Percentiles rank a stretch among this genome's conserved stretches.
phyloP scores from a whole-genome alignment of 768 basidiomycete genomes.

The Hortiboletus campestris region DNA sequence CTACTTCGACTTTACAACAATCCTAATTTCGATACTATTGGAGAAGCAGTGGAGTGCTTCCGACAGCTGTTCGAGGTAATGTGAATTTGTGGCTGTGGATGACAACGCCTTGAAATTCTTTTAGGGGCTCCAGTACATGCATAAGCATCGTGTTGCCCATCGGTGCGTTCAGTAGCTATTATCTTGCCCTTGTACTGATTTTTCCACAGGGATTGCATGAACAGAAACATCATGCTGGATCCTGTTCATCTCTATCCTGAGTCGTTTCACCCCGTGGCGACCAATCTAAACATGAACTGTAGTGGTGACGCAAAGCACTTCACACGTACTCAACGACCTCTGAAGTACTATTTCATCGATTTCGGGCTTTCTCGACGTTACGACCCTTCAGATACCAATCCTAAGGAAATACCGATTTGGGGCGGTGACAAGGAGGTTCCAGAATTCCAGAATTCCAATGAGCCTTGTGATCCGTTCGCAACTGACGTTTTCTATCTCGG shows the following conservation, averaged over 20 bases:
- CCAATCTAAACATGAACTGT: not conserved
- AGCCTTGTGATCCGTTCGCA: not conserved
- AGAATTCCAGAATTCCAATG: not conserved
- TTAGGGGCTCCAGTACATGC: constrained; percentile 26
- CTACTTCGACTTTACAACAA: constrained; percentile 27
- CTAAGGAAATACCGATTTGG: not conserved
- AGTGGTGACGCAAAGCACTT: not conserved
- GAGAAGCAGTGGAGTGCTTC: constrained; percentile 23
- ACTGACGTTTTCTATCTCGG: not conserved
- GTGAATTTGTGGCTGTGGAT: not conserved
- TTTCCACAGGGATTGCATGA: constrained; percentile 18
- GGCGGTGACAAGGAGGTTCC: not conserved
- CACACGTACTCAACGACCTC: not conserved
- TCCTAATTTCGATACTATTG: constrained; percentile 25
- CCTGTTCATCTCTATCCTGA: not conserved
- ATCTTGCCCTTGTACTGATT: not conserved
- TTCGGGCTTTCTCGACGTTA: not conserved
- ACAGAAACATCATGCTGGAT: constrained; percentile 27
- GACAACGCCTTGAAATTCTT: not conserved
- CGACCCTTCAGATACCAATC: not conserved
- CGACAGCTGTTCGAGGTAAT: constrained; percentile 31
- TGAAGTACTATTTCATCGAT: not conserved
- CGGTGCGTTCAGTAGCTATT: not conserved
- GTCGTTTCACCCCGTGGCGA: not conserved
- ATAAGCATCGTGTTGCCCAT: constrained; percentile 15